Conservation (phyloP, 306 rosid genomes). For the Vigna trinervia region DNA sequence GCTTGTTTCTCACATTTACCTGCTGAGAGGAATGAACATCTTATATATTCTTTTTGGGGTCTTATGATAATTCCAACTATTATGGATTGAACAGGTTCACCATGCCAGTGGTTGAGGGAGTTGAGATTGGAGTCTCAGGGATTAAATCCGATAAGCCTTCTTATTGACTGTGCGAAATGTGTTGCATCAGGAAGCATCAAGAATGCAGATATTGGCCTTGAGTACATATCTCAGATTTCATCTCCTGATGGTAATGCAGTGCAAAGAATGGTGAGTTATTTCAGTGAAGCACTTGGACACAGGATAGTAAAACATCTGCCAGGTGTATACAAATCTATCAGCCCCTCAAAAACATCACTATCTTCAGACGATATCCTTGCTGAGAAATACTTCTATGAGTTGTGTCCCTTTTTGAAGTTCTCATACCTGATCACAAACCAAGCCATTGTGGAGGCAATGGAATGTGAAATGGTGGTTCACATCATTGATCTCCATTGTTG, state of each 20-base stretch:
- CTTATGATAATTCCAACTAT: conserved; percentile 34
- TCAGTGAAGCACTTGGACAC: conserved; percentile 78
- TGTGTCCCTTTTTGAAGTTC: conserved; percentile 80
- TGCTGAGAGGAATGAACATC: conserved; percentile 14
- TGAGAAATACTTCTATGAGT: conserved; percentile 69
- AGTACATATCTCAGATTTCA: conserved; percentile 69
- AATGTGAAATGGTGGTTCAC: conserved; percentile 73
- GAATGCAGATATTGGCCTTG: conserved; percentile 72
- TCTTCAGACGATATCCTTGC: conserved; percentile 61
- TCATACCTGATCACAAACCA: conserved; percentile 77
- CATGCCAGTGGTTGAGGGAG: conserved; percentile 63
- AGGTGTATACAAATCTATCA: conserved; percentile 73
- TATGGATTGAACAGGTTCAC: conserved; percentile 65
- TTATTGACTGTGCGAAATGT: conserved; percentile 67
- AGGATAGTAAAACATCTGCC: conserved; percentile 68
- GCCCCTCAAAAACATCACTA: conserved; percentile 60
- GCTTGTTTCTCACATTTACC: background rate
- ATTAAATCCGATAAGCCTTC: conserved; percentile 61
- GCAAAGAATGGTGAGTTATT: conserved; percentile 78
- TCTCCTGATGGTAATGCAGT: conserved; percentile 76
- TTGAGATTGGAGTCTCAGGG: conserved; percentile 65
- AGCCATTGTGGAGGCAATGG: conserved; percentile 86
- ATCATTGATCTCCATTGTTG: conserved; percentile 80
- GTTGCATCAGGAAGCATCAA: conserved; percentile 79
- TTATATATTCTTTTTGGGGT: conserved; percentile 32